These are phyloP conservation scores for Trichoderma virens DNA, from an alignment of 495 filamentous ascomycete species.

Conservation along the genomic window DNA sequence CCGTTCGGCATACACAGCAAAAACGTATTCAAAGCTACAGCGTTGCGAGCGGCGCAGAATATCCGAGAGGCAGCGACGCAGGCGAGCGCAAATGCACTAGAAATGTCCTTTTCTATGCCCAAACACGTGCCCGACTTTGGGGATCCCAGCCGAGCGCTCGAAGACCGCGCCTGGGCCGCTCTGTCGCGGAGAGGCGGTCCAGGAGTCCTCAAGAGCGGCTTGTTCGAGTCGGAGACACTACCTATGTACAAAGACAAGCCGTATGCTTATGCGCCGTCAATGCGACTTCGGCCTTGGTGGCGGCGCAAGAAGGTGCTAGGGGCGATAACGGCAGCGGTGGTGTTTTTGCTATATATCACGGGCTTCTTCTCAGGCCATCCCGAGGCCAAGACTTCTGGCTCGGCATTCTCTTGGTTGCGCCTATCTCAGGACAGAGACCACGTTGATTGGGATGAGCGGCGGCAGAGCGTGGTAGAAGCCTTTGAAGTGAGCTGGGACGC, in stretches of 20 bases:
- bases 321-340: constrained; percentile 41
- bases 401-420: constrained; percentile 34
- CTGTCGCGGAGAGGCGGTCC: constrained; percentile 20
- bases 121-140: constrained; percentile 65
- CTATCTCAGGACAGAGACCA: constrained; percentile 27
- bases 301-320: constrained; percentile 47
- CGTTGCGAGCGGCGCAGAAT: constrained; percentile 17
- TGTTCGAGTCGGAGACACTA: constrained; percentile 53
- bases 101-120: constrained; percentile 61
- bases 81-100: constrained; percentile 31
- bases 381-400: neutral
- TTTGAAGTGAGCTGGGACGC: constrained; percentile 86
- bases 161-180: constrained; percentile 60
- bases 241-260: constrained; percentile 99
- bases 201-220: constrained; percentile 35
- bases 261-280: constrained; percentile 56
- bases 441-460: constrained; percentile 65
- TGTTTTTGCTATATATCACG: constrained; percentile 49
- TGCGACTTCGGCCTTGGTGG: constrained; percentile 39
- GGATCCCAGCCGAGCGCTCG: constrained; percentile 57
- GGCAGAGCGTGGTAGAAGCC: constrained; percentile 80
- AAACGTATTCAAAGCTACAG: constrained; percentile 28
- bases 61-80: constrained; percentile 33
- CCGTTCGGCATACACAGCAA: constrained; percentile 40
- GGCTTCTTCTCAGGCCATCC: constrained; percentile 37